These are phyloP conservation scores for Erodium maritimum DNA, from an alignment of 345 rosid species.

Conservation along the genomic window DNA sequence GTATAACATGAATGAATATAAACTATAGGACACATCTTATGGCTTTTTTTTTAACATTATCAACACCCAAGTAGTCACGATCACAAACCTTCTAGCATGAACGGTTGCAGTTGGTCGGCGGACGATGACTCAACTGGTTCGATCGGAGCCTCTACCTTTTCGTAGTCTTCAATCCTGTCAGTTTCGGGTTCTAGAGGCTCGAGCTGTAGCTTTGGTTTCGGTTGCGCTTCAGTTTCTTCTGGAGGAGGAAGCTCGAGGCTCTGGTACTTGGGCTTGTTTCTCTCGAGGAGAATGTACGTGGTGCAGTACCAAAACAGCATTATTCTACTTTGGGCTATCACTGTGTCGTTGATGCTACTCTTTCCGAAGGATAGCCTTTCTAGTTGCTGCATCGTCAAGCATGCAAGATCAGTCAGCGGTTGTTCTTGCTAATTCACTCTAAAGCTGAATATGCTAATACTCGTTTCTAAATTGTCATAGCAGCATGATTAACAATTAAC, in stretches of 20 bases:
- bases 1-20: slow-evolving; percentile 44
- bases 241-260: slow-evolving; percentile 37
- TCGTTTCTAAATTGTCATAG: no score
- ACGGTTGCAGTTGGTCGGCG: slow-evolving; percentile 49
- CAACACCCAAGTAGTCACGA: slow-evolving; percentile 49
- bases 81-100: slow-evolving; percentile 68
- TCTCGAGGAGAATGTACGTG: slow-evolving; percentile 70
- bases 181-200: slow-evolving; percentile 22
- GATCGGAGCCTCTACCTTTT: slow-evolving; percentile 20
- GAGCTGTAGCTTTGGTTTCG: slow-evolving; percentile 25
- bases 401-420: background rate
- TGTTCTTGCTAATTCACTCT: background rate
- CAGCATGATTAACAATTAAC: no score
- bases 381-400: slow-evolving; percentile 45
- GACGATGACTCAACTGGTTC: slow-evolving; percentile 14
- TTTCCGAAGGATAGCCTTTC: slow-evolving; percentile 73
- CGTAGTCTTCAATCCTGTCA: slow-evolving; percentile 25
- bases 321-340: slow-evolving; percentile 69
- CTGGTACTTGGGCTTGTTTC: slow-evolving; percentile 79
- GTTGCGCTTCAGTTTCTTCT: slow-evolving; percentile 23
- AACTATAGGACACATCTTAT: slow-evolving; percentile 13
- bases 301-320: slow-evolving; percentile 77
- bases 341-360: slow-evolving; percentile 49
- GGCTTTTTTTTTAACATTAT: slow-evolving; percentile 15
- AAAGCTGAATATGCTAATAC: background rate